A percentile compares a stretch with the other conserved stretches of the same genome.
Conservation (phyloP, 768 basidiomycete species). For the Tulasnella sp. region DNA sequence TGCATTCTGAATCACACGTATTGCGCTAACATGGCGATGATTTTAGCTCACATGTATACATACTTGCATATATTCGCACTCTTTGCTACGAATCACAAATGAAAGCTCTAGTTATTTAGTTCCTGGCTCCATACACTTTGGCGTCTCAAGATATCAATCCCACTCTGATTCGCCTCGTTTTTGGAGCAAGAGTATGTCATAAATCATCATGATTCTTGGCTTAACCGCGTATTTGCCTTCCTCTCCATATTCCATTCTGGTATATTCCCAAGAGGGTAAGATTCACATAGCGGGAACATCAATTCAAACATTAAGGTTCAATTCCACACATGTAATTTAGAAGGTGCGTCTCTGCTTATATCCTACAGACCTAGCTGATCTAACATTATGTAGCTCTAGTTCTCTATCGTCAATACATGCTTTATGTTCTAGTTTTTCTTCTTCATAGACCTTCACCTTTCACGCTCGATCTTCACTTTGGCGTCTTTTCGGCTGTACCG, state of each 20-base stretch:
- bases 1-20: background rate
- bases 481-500: background rate
- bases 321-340: background rate
- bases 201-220: background rate
- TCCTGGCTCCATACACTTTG: background rate
- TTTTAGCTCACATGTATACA: background rate
- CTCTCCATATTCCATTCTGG: background rate
- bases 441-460: background rate
- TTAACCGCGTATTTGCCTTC: background rate
- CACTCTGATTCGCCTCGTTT: background rate
- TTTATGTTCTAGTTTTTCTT: background rate
- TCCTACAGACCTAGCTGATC: background rate
- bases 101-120: background rate
- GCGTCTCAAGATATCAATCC: background rate
- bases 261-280: background rate
- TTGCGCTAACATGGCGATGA: too few relatives aligned
- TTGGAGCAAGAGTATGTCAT: background rate
- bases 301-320: background rate
- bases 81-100: background rate
- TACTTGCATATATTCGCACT: background rate
- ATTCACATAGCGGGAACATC: background rate
- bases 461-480: slow-evolving; percentile 5
- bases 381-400: background rate
- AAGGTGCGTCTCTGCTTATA: background rate
- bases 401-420: background rate